A percentile compares a stretch with the other conserved stretches of the same genome.
These are phyloP conservation scores for Cyberlindnera meyerae DNA, from an alignment of 805 yeast genomes.

Conservation along the genomic window DNA sequence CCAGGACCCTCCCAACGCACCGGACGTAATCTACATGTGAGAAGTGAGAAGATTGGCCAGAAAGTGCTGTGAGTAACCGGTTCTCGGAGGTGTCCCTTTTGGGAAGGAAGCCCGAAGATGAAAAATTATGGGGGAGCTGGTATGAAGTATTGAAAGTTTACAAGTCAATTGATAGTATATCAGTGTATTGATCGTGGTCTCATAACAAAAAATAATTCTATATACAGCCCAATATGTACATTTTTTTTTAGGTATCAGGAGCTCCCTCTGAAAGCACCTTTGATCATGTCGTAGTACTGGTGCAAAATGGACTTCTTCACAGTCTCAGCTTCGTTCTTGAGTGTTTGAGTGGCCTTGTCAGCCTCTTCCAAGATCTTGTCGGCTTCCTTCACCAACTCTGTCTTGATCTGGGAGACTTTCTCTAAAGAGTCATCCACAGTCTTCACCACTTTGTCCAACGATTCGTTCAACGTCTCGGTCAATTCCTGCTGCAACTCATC, in stretches of 20 bases:
- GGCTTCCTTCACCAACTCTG: constrained; percentile 33
- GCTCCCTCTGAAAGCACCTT: constrained; percentile 20
- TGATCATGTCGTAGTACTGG: constrained; percentile 22
- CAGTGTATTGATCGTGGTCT: too few species aligned
- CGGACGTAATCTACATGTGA: too few species aligned
- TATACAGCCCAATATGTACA: not conserved
- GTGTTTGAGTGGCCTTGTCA: constrained; percentile 33
- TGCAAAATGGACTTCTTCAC: constrained; percentile 20
- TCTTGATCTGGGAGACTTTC: constrained; percentile 34
- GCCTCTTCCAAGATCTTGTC: constrained; percentile 16
- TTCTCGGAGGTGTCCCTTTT: too few species aligned
- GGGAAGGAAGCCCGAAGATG: too few species aligned
- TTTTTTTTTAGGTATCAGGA: too few species aligned
- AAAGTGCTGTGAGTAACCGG: too few species aligned
- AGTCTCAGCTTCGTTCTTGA: constrained; percentile 25
- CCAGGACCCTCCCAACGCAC: too few species aligned
- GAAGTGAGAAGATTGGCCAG: too few species aligned
- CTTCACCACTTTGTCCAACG: constrained; percentile 28
- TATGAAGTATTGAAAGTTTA: too few species aligned
- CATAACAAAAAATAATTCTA: not conserved
- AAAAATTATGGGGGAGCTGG: too few species aligned
- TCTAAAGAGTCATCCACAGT: constrained; percentile 34
- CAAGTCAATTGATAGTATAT: too few species aligned
- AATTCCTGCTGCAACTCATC: constrained; percentile 23
- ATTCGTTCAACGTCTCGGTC: constrained; percentile 28